These are phyloP conservation scores for Verticillium nonalfalfae DNA, from an alignment of 2,329 filamentous ascomycete genomes.

Conservation along the genomic window DNA sequence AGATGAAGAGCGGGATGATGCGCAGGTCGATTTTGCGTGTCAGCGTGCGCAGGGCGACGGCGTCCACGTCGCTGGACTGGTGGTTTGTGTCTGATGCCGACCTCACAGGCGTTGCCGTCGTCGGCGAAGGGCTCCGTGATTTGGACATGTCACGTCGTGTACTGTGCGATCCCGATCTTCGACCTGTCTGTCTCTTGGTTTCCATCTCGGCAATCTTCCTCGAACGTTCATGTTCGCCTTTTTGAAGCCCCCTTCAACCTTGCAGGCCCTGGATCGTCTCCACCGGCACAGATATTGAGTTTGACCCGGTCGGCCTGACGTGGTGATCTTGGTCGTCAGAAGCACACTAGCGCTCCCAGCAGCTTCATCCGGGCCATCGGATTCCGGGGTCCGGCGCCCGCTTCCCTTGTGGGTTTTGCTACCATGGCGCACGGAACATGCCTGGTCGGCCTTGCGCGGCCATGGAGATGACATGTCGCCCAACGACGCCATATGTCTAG, in stretches of 20 bases:
- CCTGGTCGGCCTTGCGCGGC: too few relatives aligned
- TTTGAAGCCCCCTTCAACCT: background rate
- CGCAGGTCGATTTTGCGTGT: conserved; percentile 16
- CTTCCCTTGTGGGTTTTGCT: background rate
- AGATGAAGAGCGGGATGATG: conserved; percentile 16
- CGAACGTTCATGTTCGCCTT: background rate
- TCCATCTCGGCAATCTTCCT: too few relatives aligned
- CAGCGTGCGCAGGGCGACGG: conserved; percentile 10
- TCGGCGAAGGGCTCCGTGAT: background rate
- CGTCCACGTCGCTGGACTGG: background rate
- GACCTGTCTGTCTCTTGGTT: too few relatives aligned
- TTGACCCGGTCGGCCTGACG: background rate
- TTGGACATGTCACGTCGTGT: background rate
- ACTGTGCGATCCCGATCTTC: too few relatives aligned
- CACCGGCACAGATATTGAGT: background rate
- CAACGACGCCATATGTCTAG: too few relatives aligned
- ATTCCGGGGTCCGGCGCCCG: background rate
- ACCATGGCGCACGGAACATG: background rate
- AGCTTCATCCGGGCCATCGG: background rate
- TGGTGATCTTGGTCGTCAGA: background rate
- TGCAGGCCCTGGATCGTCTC: background rate
- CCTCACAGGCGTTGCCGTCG: background rate
- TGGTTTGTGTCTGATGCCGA: background rate
- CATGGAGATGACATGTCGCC: too few relatives aligned
- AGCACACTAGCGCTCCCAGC: background rate